Evolutionary conservation across 371 early-diverging fungal genomes (phyloP), one percentile per base, ranked within the genome.

Genomic region (Lichtheimia ornata): DNA sequence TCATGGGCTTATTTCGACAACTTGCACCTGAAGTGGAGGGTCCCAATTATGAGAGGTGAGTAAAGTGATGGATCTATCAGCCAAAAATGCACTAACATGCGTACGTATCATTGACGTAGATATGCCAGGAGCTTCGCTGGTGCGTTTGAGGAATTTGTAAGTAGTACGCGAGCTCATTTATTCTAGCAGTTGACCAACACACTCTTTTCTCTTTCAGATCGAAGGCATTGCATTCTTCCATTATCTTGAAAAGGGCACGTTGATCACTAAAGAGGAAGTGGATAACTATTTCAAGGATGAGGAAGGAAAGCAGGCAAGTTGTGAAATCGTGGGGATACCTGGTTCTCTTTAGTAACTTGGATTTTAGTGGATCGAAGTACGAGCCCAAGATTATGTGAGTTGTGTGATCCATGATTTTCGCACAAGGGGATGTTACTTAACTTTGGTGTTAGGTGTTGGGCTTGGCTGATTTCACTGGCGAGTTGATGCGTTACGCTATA

Each of bases 391-490:
- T 54, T 89, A 88, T 63, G 58, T 87, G 56, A 65, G 59, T 54
- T 14, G 40, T 14, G 40, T 30, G 28, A 27, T 24, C 47, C 5
- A 47, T 18, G 47, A 0, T 20, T 20, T 5, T 5, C 30, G 15
- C 14, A 20, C 11, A 35, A 25, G 15, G 22, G 12, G 15, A 2
- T 9, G 15, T 4, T 40, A 35, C 28, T 49, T 27, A 25, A 25
- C 27, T 45, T 25, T 25, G 22, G 0, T 3, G 4, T 9, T 42
- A 66, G 72, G 47, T 76, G 17, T 56, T 85, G 6, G 91, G 89
- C 27, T 61, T 91, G 15, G 85, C 84, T 7, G 89, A 89, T 71
- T 78, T 89, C 43, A 88, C 89, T 14, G 91, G 91, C 42, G 89
- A 89, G 63, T 60, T 91, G 52, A 88, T 89, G 89, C 77, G 89